Conservation (phyloP, 164 flowering plant genomes). For the Magnolia changhungtana region DNA sequence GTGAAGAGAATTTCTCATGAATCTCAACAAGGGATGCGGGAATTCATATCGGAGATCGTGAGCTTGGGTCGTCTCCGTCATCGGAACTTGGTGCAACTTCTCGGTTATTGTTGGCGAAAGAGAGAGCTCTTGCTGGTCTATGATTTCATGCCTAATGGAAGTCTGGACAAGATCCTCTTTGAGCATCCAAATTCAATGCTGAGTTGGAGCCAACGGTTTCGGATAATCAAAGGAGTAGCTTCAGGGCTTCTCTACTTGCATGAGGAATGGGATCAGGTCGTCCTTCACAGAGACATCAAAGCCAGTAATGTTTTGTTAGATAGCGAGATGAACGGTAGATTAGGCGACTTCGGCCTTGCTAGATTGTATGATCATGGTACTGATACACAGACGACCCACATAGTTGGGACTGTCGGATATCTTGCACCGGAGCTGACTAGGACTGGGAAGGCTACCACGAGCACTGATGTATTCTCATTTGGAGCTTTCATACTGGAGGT, state of each 20-base stretch:
- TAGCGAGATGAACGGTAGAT: too few relatives aligned
- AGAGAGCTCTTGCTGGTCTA: constrained; percentile 10
- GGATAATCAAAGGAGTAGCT: constrained; percentile 1
- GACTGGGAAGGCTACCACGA: too few relatives aligned
- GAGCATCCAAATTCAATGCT: background rate
- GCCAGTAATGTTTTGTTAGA: background rate
- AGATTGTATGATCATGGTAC: too few relatives aligned
- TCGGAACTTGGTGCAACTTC: constrained; percentile 8
- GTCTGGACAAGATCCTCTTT: constrained; percentile 8
- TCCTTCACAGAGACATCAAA: constrained; percentile 39
- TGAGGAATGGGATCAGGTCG: constrained; percentile 27
- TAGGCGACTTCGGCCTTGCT: too few relatives aligned
- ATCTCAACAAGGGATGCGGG: constrained; percentile 27
- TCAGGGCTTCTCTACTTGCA: constrained; percentile 13
- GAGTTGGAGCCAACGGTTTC: background rate
- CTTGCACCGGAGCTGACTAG: too few relatives aligned
- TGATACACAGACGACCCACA: too few relatives aligned
- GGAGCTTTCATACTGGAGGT: too few relatives aligned
- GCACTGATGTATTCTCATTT: too few relatives aligned
- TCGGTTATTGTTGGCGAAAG: constrained; percentile 7
- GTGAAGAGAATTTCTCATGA: constrained; percentile 37
- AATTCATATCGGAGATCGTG: constrained; percentile 43
- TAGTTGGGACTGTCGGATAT: too few relatives aligned
- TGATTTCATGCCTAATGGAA: constrained; percentile 11
- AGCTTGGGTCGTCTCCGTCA: constrained; percentile 34